Base-by-base conservation (phyloP, 1,139 yeast species). In the Blastobotrys serpentis region DNA sequence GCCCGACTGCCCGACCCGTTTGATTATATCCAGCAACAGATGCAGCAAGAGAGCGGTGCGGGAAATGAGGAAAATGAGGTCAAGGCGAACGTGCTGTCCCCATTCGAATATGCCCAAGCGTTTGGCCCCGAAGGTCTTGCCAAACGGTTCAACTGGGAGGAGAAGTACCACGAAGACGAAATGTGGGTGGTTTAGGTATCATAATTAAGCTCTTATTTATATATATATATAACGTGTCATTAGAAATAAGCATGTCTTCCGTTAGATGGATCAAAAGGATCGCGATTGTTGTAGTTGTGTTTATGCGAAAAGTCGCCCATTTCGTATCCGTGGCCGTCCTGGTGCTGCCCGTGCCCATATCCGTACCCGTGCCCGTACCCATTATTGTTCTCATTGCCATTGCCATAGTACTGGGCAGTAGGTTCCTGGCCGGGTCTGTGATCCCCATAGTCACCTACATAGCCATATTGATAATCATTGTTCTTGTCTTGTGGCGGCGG, bases 1-100 rank as follows among this genome's bases (percentile, higher is more conserved):
- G 49, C 53, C 17, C 52, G 47, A 10, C 54, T 59, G 13, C 60
- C 60, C 11, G 67, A 63, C 42, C 67, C 67, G 17, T 53, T 62
- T 32, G 63, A 55, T 7, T 61, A 54, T 50, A 49, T 62, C 42
- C 52, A 58, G 19, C 41, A 43, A 16, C 41, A 43, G 23, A 14
- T n/a, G n/a, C 30, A 21, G 21, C 41, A 43, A 14, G 22, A 43
- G 30, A 21, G 6, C 30, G 14, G 21, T 10, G 47, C 36, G 53
- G 46, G 29, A 25, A 19, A 8, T 8, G 40, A 36, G 3, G 40
- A 36, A 18, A 10, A 18, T 13, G 25, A 19, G 13, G 25, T 18
- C 23, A 45, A 48, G 46, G 46, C 46, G 16, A 38, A 42, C 10
- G 51, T 44, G 7, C 32, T 48, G 41, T 57, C 62, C 19, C 52